Evolutionary conservation across 108 stramenopile genomes (phyloP).

Genomic region (Fistulifera pelliculosa): DNA sequence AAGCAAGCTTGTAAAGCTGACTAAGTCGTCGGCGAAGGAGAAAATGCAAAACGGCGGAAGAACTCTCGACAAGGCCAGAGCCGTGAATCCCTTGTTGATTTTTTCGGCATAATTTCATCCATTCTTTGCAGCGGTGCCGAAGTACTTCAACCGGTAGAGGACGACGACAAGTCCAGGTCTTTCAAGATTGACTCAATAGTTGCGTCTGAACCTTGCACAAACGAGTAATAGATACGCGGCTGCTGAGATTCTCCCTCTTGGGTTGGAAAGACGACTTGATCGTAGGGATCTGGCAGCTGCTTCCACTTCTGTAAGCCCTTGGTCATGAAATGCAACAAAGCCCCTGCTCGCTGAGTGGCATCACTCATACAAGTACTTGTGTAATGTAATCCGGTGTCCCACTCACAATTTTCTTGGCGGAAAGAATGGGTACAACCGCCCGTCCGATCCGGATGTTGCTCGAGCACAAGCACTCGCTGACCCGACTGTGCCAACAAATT

Average conservation of each 20-base stretch:
- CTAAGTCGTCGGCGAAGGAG: slow-evolving; percentile 26
- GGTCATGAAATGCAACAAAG: slow-evolving; percentile 42
- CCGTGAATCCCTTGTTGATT: slow-evolving; percentile 40
- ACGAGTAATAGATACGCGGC: slow-evolving; percentile 31
- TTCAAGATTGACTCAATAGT: slow-evolving; percentile 19
- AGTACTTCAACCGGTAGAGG: slow-evolving; percentile 17
- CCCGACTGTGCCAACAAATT: slow-evolving; percentile 51
- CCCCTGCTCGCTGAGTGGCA: slow-evolving; percentile 21
- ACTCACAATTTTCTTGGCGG: slow-evolving; percentile 30
- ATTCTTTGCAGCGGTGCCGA: slow-evolving; percentile 9
- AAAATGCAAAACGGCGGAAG: slow-evolving; percentile 36
- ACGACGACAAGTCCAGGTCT: slow-evolving; percentile 19
- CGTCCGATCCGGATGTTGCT: slow-evolving; percentile 46
- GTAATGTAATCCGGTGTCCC: slow-evolving; percentile 52
- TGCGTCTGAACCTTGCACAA: slow-evolving; percentile 24
- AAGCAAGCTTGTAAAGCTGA: slow-evolving; percentile 33
- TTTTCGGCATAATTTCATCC: slow-evolving; percentile 32
- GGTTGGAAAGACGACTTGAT: slow-evolving; percentile 36
- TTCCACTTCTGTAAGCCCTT: slow-evolving; percentile 43
- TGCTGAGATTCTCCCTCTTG: slow-evolving; percentile 21
- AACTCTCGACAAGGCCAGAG: slow-evolving; percentile 31
- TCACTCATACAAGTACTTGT: slow-evolving; percentile 8
- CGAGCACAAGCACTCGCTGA: slow-evolving; percentile 48
- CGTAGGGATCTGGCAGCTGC: slow-evolving; percentile 38
- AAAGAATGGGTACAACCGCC: slow-evolving; percentile 54